Conservation (phyloP, 129 eudicot species). For the Flaveria robusta region DNA sequence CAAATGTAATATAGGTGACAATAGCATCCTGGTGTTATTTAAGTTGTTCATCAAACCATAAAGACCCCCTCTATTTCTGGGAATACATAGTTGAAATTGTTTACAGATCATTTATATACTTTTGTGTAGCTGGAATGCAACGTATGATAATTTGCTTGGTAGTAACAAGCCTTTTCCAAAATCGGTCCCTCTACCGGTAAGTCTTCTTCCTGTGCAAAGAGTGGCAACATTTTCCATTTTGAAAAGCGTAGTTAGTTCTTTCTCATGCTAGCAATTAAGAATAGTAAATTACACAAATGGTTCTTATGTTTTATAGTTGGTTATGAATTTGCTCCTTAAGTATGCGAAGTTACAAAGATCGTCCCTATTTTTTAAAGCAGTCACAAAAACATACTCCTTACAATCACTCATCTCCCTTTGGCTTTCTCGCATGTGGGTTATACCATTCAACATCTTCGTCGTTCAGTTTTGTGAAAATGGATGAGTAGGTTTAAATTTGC, state of each 20-base stretch:
- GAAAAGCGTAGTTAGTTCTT: constrained; percentile 2
- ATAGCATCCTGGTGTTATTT: not conserved
- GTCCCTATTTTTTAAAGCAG: not conserved
- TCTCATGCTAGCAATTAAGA: constrained; percentile 1
- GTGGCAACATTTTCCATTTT: not conserved
- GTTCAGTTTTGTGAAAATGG: constrained; percentile 6
- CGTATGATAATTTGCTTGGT: constrained; percentile 79
- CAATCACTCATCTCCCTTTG: not conserved
- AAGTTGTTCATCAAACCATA: not conserved
- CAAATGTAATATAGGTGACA: constrained; percentile 15
- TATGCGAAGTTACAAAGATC: not conserved
- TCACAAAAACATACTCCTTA: not conserved
- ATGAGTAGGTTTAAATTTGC: not conserved
- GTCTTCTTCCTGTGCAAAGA: constrained; percentile 29
- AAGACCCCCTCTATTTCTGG: too few relatives aligned
- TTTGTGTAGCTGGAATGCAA: constrained; percentile 65
- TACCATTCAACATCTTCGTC: not conserved
- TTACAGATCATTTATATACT: not conserved
- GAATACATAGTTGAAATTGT: not conserved
- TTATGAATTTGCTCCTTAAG: not conserved
- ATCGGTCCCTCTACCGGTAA: constrained; percentile 68
- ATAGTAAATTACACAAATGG: not conserved
- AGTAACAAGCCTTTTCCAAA: constrained; percentile 70
- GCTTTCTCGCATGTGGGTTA: not conserved
- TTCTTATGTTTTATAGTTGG: not conserved